These are phyloP conservation scores for Coniella vitis DNA, from an alignment of 2,329 filamentous ascomycete genomes.

Conservation along the genomic window DNA sequence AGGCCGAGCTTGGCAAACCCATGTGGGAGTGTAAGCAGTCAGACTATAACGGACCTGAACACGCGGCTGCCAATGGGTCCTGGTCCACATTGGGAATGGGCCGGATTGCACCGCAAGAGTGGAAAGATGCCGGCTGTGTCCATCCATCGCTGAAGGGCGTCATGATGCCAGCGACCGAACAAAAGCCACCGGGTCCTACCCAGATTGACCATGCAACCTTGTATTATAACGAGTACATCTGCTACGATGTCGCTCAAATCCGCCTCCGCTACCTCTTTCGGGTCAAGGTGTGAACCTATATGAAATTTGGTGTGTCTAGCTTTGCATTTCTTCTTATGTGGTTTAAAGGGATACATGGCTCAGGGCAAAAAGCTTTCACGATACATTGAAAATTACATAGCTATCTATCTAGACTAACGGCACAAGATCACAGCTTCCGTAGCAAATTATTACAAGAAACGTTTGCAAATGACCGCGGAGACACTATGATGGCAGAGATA, in stretches of 20 bases:
- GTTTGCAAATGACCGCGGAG: no score
- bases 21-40: conserved; percentile 56
- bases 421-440: no score
- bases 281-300: conserved; percentile 41
- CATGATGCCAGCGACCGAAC: conserved; percentile 52
- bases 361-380: neutral
- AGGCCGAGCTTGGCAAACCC: conserved; percentile 73
- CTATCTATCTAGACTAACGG: no score
- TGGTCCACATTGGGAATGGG: conserved; percentile 68
- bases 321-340: neutral
- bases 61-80: conserved; percentile 53
- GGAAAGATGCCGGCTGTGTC: conserved; percentile 69
- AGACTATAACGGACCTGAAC: conserved; percentile 56
- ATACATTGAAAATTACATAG: neutral
- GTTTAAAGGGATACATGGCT: neutral
- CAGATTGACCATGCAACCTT: conserved; percentile 42
- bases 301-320: neutral
- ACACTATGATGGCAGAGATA: no score
- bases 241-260: conserved; percentile 63
- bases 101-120: conserved; percentile 52
- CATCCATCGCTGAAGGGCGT: conserved; percentile 60
- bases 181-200: conserved; percentile 39
- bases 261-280: conserved; percentile 64
- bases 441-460: no score
- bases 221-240: conserved; percentile 68